A percentile compares a stretch with the other conserved stretches of the same genome.
phyloP scores from a whole-genome alignment of 225 moss, liverwort and hornwort species.

The Pseudisothecium myosuroides region DNA sequence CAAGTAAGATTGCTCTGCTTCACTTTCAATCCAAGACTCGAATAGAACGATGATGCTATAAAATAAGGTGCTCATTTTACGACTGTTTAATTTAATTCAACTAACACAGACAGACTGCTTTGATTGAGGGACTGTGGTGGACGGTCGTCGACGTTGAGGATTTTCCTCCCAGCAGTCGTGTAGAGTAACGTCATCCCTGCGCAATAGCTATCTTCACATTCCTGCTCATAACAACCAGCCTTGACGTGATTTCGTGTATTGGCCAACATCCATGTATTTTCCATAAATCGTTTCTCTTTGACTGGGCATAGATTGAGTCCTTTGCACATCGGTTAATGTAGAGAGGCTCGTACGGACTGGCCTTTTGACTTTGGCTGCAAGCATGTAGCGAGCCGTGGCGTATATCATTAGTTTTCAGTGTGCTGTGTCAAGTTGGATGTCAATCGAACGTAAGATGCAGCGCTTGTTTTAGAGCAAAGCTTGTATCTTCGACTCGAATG shows the following conservation, averaged over 20 bases:
- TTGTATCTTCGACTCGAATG: background rate
- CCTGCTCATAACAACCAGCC: background rate
- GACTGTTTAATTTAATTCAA: background rate
- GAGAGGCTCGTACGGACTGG: background rate
- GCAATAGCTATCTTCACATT: background rate
- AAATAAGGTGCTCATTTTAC: background rate
- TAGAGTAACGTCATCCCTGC: background rate
- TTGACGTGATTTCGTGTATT: background rate
- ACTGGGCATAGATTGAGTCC: background rate
- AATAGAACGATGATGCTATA: background rate
- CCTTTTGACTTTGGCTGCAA: background rate
- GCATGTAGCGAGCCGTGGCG: background rate
- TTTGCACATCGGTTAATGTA: background rate
- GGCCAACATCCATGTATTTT: background rate
- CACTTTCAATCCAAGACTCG: background rate
- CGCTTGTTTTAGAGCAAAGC: background rate
- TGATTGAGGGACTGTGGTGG: background rate
- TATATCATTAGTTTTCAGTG: background rate
- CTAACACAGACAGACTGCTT: background rate
- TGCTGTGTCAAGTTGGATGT: background rate
- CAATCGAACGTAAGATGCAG: background rate
- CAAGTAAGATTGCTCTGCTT: background rate
- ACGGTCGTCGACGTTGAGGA: background rate
- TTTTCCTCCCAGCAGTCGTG: background rate
- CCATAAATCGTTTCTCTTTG: background rate